Evolutionary conservation across 371 early-diverging fungal species (phyloP).

Genomic region (Neoconidiobolus thromboides): DNA sequence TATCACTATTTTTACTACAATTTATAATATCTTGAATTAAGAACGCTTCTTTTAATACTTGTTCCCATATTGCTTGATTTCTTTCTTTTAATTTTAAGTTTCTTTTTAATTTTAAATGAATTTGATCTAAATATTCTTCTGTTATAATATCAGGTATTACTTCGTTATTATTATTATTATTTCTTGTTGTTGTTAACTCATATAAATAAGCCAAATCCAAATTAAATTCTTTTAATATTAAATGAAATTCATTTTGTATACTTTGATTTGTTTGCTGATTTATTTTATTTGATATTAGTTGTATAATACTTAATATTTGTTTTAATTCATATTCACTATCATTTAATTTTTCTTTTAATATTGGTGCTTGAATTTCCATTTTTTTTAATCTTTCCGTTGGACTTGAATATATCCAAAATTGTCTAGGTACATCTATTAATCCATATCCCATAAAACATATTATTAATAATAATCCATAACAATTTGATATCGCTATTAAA

Average conservation of each 20-base stretch:
- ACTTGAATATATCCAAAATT: conserved; percentile 45
- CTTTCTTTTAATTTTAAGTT: not conserved
- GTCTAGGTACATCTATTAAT: conserved; percentile 59
- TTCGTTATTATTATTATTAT: not conserved
- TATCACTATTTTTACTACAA: conserved; percentile 23
- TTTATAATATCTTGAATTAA: conserved; percentile 38
- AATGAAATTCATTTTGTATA: not conserved
- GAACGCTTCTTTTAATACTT: conserved; percentile 32
- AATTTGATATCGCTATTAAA: conserved; percentile 73
- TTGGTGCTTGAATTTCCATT: conserved; percentile 39
- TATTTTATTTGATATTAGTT: not conserved
- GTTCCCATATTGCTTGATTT: conserved; percentile 20
- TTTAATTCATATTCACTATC: conserved; percentile 39
- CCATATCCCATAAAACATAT: conserved; percentile 75
- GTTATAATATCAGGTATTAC: not conserved
- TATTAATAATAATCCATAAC: conserved; percentile 66
- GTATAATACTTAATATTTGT: conserved; percentile 22
- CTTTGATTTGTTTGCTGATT: not conserved
- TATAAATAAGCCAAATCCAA: not conserved
- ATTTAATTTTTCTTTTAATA: conserved; percentile 41
- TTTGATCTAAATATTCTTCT: conserved; percentile 13
- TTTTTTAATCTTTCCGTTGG: conserved; percentile 24
- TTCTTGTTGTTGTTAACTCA: not conserved
- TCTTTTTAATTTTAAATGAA: not conserved
- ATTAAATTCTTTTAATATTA: not conserved